Evolutionary conservation across 2,329 filamentous ascomycete species (phyloP).

Genomic region (Apiospora rasikravindrae): DNA sequence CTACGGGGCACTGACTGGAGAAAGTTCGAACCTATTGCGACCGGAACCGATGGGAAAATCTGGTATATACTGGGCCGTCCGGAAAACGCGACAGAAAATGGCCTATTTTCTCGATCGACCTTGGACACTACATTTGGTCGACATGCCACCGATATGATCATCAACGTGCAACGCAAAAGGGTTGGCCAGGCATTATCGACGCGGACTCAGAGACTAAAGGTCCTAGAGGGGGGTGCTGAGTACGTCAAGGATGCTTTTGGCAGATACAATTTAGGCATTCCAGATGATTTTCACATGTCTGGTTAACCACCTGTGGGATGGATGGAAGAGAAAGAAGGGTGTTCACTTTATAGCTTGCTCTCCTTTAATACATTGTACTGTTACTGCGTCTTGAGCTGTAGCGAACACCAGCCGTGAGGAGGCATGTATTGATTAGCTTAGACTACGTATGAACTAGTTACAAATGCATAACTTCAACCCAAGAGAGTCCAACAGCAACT

Average conservation of each 20-base stretch:
- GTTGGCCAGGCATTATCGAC: not conserved
- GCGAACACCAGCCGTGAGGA: not conserved
- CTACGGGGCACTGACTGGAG: not conserved
- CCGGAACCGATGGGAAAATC: not conserved
- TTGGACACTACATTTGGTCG: not conserved
- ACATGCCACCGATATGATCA: not conserved
- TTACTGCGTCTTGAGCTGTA: not conserved
- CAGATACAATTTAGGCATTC: not conserved
- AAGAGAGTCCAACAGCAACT: no score
- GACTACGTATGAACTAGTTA: no score
- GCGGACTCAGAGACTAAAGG: not conserved
- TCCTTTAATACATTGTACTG: not conserved
- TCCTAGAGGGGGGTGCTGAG: not conserved
- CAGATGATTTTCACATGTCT: not conserved
- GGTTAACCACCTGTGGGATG: not conserved
- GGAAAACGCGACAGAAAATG: slow-evolving; percentile 2
- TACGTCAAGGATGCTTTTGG: not conserved
- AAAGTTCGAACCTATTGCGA: not conserved
- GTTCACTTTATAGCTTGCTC: not conserved
- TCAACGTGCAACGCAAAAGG: not conserved
- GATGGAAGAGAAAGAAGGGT: not conserved
- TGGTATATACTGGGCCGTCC: slow-evolving; percentile 2
- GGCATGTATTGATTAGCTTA: no score
- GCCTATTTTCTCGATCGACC: slow-evolving; percentile 7
- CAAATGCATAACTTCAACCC: no score